Evolutionary conservation across 2,329 filamentous ascomycete species (phyloP).

Genomic region (Fusarium vanettenii): DNA sequence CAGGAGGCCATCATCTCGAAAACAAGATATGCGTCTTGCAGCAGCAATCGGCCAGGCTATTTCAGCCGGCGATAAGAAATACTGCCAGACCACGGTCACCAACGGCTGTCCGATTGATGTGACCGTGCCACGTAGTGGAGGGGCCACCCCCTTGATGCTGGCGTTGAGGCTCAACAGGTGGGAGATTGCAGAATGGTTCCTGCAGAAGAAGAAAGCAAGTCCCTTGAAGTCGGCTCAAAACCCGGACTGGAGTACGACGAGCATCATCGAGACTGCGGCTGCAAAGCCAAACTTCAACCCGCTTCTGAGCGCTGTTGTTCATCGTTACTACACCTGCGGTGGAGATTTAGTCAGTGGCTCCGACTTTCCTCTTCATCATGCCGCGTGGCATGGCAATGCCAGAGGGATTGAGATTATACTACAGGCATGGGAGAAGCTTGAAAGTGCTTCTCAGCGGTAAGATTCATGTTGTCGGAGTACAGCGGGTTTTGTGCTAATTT

Average conservation of each 20-base stretch:
- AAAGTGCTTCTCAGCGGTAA: background rate
- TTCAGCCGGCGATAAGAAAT: background rate
- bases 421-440: background rate
- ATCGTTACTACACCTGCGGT: background rate
- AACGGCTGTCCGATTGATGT: background rate
- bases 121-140: background rate
- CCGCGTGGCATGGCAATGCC: background rate
- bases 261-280: background rate
- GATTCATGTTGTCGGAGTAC: background rate
- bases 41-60: background rate
- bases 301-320: background rate
- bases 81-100: background rate
- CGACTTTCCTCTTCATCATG: background rate
- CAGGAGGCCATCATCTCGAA: background rate
- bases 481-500: background rate
- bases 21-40: background rate
- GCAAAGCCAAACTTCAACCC: background rate
- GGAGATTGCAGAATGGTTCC: background rate
- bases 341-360: background rate
- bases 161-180: background rate
- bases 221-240: background rate
- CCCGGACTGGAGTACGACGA: background rate
- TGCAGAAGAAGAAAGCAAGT: background rate
- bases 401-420: background rate
- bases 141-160: background rate